A percentile compares a stretch with the other conserved stretches of the same genome.
Conservation (phyloP, 2,329 filamentous ascomycete genomes). For the Dactylellina cionopaga region DNA sequence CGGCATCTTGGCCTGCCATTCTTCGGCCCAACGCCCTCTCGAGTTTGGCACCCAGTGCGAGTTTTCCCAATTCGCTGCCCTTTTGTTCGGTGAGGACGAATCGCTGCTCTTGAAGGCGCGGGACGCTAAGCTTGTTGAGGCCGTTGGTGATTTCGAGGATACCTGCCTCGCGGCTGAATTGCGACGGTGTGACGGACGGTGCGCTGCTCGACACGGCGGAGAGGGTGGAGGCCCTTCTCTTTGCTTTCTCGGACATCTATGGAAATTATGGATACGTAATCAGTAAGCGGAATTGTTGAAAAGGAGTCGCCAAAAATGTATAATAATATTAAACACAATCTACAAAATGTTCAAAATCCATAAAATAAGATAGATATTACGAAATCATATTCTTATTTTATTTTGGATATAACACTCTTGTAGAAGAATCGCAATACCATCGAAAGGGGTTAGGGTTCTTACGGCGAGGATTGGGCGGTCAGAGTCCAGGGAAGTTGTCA, state of each 20-base stretch:
- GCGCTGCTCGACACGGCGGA: slow-evolving; percentile 49
- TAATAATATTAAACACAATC: too few relatives aligned
- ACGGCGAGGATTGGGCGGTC: slow-evolving; percentile 51
- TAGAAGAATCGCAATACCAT: not conserved
- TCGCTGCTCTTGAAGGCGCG: slow-evolving; percentile 82
- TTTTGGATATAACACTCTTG: not conserved
- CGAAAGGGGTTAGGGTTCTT: slow-evolving; percentile 27
- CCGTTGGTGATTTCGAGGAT: slow-evolving; percentile 81
- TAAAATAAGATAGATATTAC: too few relatives aligned
- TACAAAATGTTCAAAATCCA: too few relatives aligned
- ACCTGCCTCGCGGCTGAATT: slow-evolving; percentile 63
- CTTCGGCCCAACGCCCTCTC: slow-evolving; percentile 85
- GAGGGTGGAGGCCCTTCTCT: slow-evolving; percentile 48
- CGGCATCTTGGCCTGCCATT: slow-evolving; percentile 88
- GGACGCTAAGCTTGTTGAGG: slow-evolving; percentile 89
- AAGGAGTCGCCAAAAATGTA: not conserved
- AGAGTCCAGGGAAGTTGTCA: slow-evolving; percentile 49
- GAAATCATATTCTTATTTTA: not conserved
- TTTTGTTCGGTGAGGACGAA: slow-evolving; percentile 82
- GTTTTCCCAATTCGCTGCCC: slow-evolving; percentile 81
- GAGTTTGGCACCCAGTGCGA: slow-evolving; percentile 88
- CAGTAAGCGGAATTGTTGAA: not conserved
- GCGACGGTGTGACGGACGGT: slow-evolving; percentile 64
- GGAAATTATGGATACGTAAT: not conserved
- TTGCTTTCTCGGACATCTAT: slow-evolving; percentile 50